Evolutionary conservation across 192 early-diverging fungal species (phyloP), one percentile per base, ranked within the genome.

Genomic region (Endogone sp.): DNA sequence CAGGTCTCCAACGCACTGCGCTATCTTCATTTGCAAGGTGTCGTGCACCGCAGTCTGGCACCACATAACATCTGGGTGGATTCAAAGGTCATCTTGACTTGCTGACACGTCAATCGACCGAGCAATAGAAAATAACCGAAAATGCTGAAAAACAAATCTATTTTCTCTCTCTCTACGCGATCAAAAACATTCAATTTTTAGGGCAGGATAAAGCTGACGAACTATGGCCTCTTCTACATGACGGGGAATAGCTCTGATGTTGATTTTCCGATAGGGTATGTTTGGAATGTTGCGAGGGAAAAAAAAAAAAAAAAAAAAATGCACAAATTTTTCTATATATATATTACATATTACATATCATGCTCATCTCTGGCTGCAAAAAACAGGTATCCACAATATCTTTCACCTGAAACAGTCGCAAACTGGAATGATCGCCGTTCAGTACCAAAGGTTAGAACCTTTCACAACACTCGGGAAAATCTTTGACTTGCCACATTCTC

Each of bases 201-300:
- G 82, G 60, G 72, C 9, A 30, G 69, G 10, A 63, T 84, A 29
- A 86, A 86, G 64, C 60, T 89, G 8, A 75, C 71, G 9, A 82
- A 88, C 44, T 85, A 81, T 72, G 88, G 88, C 30, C 74, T 89
- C 4, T 81, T 69, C 28, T 80, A 82, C 58, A 88, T 89, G 82
- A 89, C 88, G 4, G 71, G 77, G 27, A 75, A 77, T 13, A 85
- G 84, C 0, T 68, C 65, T 23, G 61, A 86, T 64, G 82, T 89
- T 2, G 83, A 88, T 61, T 89, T 89, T 68, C 85, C 86, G 2
- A 79, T 89, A 60, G 85, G 86, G 78, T 82, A 70, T 37, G 68
- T 23, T 64, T n/a, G n/a, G n/a, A n/a, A n/a, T n/a, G n/a, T n/a
- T n/a, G n/a, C n/a, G n/a, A n/a, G n/a, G n/a, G n/a, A n/a, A n/a